Evolutionary conservation across 1,284 basidiomycete species (phyloP), one percentile per base, ranked within the genome.

Genomic region (Malassezia yamatoensis): DNA sequence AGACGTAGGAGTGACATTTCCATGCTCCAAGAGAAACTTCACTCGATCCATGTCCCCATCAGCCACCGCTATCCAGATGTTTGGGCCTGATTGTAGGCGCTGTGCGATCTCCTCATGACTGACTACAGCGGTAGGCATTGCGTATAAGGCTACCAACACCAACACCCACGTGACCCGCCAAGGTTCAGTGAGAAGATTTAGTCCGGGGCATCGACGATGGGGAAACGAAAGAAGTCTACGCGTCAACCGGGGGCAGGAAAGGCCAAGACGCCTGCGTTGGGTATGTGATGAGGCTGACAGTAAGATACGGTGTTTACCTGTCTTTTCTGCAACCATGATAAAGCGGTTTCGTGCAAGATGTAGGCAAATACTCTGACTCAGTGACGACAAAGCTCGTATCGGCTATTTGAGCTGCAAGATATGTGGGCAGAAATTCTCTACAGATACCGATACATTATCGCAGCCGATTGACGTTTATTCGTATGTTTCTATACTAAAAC

Each of bases 251-350:
- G 55, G 7, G 64, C 64, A n/a, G 56, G 55, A 5, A 41, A 35
- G 18, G 66, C 65, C 33, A 66, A 66, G 53, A 58, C 61, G 15
- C 52, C 61, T 11, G 67, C 68, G 44, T 62, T 71, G 29, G 66
- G 67, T 70, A 50, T 51, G 64, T 16, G 39, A 10, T 37, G 18
- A n/a, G 16, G n/a, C 16, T 54, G n/a, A 11, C 24, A 16, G 7
- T 50, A 12, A 64, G 76, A 76, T 53, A 76, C 75, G 54, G 66
- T 72, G 10, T 77, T 77, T 64, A 72, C 72, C 16, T 77, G 77
- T 74, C 78, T 90, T n/a, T 90, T 89, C 76, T 90, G 88, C 76
- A 84, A 90, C 77, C 88, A 90, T 74, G 86, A 90, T 70, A 87
- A 86, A 69, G 86, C 88, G 18, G 87, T 90, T 51, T 86, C 83